Evolutionary conservation across 345 rosid genomes (phyloP), one percentile per base, ranked within the genome.

Genomic region (Raphanus sativus): DNA sequence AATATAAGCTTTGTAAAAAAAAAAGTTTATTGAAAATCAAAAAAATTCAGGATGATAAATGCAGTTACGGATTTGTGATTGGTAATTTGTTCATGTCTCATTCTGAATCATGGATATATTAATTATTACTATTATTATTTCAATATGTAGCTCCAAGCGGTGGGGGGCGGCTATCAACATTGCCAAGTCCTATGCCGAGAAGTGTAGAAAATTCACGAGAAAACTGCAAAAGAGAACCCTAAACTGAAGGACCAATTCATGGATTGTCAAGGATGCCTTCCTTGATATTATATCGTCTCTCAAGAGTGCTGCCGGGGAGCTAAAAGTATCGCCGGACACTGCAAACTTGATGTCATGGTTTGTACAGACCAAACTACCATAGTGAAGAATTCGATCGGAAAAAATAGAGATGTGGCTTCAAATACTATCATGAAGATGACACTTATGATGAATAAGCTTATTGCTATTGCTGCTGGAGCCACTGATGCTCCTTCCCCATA

Each of bases 281-380:
- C 6, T 0, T 8, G 4, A 0, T 24, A 69, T 69, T 36, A 3
- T 6, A 42, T 4, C 1, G 0, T 32, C 54, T 16, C 24, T 69
- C 38, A 34, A 28, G 11, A 55, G 42, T 9, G 80, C 80, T 36
- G 0, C 17, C 5, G 1, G 0, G 5, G 71, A 42, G 32, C 76
- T 77, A 52, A 65, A 77, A 66, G 21, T 13, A 2, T 12, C 66
- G 0, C 81, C 81, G n/a, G 81, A 64, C 1, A 24, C 60, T 5
- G 50, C 81, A 0, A 71, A 71, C 71, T 77, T 71, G 67, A 71
- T 12, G 76, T 58, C 62, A 56, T 30, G 71, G 28, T 64, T 13
- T 70, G 66, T 71, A 17, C 5, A 4, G 80, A 77, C 59, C 8
- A 8, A 5, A 77, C 61, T 3, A 2, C 1, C 0, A 21, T 5